Percentiles rank a stretch among this genome's conserved stretches.
Conservation (phyloP, 2,329 filamentous ascomycete genomes). For the Pezicula radicicola region DNA sequence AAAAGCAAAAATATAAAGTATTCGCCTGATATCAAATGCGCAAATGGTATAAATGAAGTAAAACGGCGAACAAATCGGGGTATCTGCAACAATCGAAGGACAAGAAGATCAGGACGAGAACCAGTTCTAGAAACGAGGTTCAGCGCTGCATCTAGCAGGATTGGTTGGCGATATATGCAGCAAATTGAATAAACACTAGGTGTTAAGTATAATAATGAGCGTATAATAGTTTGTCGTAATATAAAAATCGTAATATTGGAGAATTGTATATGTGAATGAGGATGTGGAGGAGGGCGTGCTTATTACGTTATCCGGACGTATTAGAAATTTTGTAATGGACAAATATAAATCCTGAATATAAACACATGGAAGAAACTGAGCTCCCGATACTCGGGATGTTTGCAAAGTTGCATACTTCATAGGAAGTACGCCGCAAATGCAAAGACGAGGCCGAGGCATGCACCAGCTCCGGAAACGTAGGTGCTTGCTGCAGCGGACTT, state of each 20-base stretch:
- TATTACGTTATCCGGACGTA: conserved; percentile 28
- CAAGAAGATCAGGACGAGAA: not conserved
- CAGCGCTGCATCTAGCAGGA: conserved; percentile 4
- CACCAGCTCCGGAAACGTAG: conserved; percentile 11
- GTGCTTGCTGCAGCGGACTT: conserved; percentile 14
- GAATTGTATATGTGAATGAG: not conserved
- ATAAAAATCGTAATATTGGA: not conserved
- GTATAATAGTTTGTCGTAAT: not conserved
- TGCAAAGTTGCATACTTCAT: conserved; percentile 4
- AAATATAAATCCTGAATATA: conserved; percentile 1
- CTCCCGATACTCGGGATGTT: not conserved
- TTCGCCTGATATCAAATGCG: not conserved
- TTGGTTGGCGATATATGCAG: not conserved
- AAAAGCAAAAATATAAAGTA: not conserved
- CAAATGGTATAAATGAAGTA: not conserved
- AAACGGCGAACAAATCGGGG: not conserved
- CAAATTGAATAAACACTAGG: not conserved
- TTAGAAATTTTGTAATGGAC: conserved; percentile 17
- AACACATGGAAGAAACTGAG: not conserved
- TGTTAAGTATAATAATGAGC: not conserved
- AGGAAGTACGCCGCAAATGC: conserved; percentile 18
- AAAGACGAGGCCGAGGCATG: conserved; percentile 14
- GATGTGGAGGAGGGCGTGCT: not conserved
- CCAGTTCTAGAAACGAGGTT: not conserved
- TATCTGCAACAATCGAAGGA: not conserved